phyloP scores from a whole-genome alignment of 768 basidiomycete species.

The Russula sp. region DNA sequence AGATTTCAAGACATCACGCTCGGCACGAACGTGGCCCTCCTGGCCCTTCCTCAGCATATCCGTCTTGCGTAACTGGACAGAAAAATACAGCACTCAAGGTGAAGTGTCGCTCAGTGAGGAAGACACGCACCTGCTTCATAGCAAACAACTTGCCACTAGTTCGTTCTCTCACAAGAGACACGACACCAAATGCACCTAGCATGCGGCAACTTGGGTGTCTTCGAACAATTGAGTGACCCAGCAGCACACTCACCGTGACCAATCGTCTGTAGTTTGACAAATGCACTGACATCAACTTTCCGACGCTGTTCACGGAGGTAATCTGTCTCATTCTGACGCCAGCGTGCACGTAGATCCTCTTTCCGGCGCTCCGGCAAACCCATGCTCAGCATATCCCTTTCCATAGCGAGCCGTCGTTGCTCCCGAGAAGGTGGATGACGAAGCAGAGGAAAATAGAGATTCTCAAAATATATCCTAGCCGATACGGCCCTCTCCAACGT shows the following conservation, averaged over 20 bases:
- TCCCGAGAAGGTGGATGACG: slow-evolving; percentile 84
- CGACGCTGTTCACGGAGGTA: slow-evolving; percentile 81
- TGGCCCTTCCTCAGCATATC: slow-evolving; percentile 97
- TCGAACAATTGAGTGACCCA: slow-evolving; percentile 31
- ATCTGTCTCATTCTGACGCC: slow-evolving; percentile 86
- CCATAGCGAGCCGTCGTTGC: slow-evolving; percentile 80
- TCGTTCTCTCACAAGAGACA: slow-evolving; percentile 84
- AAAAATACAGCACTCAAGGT: slow-evolving; percentile 23
- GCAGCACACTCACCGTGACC: slow-evolving; percentile 66
- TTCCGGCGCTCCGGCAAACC: slow-evolving; percentile 68
- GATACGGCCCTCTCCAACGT: slow-evolving; percentile 94
- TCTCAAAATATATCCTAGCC: slow-evolving; percentile 91
- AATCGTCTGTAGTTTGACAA: slow-evolving; percentile 88
- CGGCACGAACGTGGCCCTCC: slow-evolving; percentile 95
- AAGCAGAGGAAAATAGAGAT: slow-evolving; percentile 80
- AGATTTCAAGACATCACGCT: slow-evolving; percentile 89
- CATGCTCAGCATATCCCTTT: slow-evolving; percentile 79
- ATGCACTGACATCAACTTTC: slow-evolving; percentile 81
- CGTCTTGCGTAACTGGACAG: slow-evolving; percentile 68
- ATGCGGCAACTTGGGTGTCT: slow-evolving; percentile 30
- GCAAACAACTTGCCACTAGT: slow-evolving; percentile 79
- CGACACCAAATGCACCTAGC: slow-evolving; percentile 92
- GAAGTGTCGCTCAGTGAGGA: slow-evolving; percentile 29
- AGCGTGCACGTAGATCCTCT: slow-evolving; percentile 64
- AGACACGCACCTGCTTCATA: slow-evolving; percentile 82